These are phyloP conservation scores for Leccinum cinnamomeum DNA, from an alignment of 1,284 basidiomycete species.

Conservation along the genomic window DNA sequence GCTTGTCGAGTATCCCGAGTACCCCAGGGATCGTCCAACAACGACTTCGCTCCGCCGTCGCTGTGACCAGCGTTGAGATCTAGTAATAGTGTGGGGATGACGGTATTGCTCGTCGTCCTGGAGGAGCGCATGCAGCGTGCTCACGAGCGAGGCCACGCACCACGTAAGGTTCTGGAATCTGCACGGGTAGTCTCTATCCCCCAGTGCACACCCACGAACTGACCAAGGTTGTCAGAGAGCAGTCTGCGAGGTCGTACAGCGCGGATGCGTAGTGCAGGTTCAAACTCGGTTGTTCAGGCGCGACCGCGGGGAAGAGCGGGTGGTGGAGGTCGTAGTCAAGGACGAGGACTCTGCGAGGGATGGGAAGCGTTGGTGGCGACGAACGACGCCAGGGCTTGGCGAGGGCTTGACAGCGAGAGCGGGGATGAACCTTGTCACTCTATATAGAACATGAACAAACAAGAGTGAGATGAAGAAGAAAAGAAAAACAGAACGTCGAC, in stretches of 20 bases:
- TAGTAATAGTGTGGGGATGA: not conserved
- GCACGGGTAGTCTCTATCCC: conserved; percentile 44
- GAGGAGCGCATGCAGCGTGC: conserved; percentile 39
- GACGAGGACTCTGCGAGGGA: no score
- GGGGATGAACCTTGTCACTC: no score
- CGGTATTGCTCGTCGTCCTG: conserved; percentile 27
- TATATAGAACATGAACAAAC: no score
- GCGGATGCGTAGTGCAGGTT: conserved; percentile 39
- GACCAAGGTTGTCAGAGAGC: conserved; percentile 29
- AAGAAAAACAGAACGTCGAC: no score
- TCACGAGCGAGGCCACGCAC: conserved; percentile 47
- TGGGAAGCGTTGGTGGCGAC: no score
- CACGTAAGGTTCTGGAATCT: conserved; percentile 20
- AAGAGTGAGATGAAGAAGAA: no score
- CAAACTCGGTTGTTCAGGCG: not conserved
- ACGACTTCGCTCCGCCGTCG: conserved; percentile 19
- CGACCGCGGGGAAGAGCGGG: not conserved
- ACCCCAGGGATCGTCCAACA: conserved; percentile 36
- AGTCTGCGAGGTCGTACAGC: conserved; percentile 40
- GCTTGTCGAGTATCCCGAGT: no score
- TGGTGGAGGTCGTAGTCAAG: no score
- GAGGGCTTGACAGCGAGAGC: no score
- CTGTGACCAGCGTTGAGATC: not conserved
- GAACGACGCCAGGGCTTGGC: no score
- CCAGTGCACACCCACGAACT: conserved; percentile 51